Percentiles rank a stretch among this genome's conserved stretches.
Conservation (phyloP, 1,139 yeast species). For the Yamadazyma triangularis region DNA sequence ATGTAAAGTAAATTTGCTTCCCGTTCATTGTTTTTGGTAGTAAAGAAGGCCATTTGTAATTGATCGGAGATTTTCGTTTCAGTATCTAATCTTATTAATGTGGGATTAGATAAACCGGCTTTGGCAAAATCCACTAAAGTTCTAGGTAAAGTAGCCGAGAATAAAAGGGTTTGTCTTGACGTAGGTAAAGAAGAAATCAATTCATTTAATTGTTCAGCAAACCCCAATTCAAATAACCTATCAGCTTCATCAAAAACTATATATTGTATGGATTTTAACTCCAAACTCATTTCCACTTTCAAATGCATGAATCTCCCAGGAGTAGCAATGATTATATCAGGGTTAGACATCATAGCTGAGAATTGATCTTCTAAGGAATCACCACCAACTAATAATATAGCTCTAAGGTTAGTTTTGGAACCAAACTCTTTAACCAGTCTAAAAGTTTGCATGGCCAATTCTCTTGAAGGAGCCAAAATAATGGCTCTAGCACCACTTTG, state of each 20-base stretch:
- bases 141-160: conserved; percentile 93
- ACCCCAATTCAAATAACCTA: conserved; percentile 94
- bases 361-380: conserved; percentile 96
- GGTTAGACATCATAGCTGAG: conserved; percentile 85
- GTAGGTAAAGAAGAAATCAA: conserved; percentile 79
- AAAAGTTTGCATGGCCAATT: conserved; percentile 87
- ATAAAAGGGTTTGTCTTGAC: conserved; percentile 79
- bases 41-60: conserved; percentile 82
- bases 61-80: conserved; percentile 88
- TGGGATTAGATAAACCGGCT: conserved; percentile 91
- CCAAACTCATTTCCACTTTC: conserved; percentile 91
- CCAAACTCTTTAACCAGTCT: conserved; percentile 88
- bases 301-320: conserved; percentile 97
- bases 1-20: conserved; percentile 80
- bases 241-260: conserved; percentile 98
- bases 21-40: conserved; percentile 79
- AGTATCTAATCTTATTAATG: conserved; percentile 85
- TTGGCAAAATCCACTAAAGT: conserved; percentile 94
- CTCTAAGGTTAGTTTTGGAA: conserved; percentile 76
- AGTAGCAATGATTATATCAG: conserved; percentile 93
- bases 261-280: conserved; percentile 76
- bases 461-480: conserved; percentile 87
- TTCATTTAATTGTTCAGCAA: conserved; percentile 90
- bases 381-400: conserved; percentile 88
- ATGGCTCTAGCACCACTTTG: conserved; percentile 83